A percentile compares a stretch with the other conserved stretches of the same genome.
phyloP scores from a whole-genome alignment of 2,329 filamentous ascomycete species.

The Fusarium sp. region DNA sequence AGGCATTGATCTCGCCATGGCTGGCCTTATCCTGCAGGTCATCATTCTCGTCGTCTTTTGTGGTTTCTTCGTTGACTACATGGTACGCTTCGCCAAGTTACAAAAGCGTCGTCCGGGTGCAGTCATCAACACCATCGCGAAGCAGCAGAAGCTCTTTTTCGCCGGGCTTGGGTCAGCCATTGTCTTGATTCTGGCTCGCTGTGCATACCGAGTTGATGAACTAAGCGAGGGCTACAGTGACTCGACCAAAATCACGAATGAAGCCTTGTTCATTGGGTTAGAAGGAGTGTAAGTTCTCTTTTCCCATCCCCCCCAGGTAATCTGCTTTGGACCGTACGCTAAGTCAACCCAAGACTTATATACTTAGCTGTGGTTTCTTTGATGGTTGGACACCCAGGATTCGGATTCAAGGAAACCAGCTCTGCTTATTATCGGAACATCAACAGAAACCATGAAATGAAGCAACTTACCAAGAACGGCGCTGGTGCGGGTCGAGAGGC shows the following conservation, averaged over 20 bases:
- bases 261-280: slow-evolving; percentile 61
- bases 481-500: too few relatives aligned
- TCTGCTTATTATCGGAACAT: too few relatives aligned
- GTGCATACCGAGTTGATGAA: slow-evolving; percentile 71
- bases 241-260: slow-evolving; percentile 59
- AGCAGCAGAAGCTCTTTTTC: slow-evolving; percentile 45
- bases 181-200: slow-evolving; percentile 69
- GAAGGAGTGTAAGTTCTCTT: slow-evolving; percentile 54
- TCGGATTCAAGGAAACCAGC: too few relatives aligned
- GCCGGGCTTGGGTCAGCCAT: slow-evolving; percentile 64
- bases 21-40: slow-evolving; percentile 66
- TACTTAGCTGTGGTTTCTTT: too few relatives aligned
- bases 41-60: slow-evolving; percentile 63
- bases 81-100: slow-evolving; percentile 48
- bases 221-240: slow-evolving; percentile 69
- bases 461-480: too few relatives aligned
- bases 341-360: too few relatives aligned
- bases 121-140: background rate
- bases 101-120: too few relatives aligned
- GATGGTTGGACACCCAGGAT: too few relatives aligned
- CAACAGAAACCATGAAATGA: too few relatives aligned
- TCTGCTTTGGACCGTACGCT: too few relatives aligned
- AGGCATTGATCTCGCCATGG: slow-evolving; percentile 65
- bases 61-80: slow-evolving; percentile 58
- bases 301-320: too few relatives aligned